These are phyloP conservation scores for Penicillium palitans DNA, from an alignment of 2,329 filamentous ascomycete genomes.

Conservation along the genomic window DNA sequence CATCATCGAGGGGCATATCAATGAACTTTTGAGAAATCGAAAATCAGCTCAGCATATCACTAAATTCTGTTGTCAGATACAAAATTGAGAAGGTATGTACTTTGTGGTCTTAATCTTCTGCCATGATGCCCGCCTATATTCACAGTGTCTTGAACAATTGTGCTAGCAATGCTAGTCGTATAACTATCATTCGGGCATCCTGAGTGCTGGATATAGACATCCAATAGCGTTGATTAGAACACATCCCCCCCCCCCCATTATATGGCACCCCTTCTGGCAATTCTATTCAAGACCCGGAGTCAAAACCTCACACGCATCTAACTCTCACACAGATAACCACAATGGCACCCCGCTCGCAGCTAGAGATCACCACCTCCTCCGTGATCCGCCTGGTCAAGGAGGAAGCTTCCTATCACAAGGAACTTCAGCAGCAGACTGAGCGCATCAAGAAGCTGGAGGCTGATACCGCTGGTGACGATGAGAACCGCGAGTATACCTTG, in stretches of 20 bases:
- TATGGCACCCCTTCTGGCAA: background rate
- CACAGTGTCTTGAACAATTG: background rate
- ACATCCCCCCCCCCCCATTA: background rate
- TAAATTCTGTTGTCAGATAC: background rate
- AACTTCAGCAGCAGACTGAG: slow-evolving; percentile 72
- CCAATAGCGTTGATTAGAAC: background rate
- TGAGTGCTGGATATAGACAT: background rate
- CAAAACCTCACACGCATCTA: background rate
- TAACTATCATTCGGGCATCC: background rate
- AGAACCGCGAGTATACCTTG: slow-evolving; percentile 75
- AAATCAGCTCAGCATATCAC: background rate
- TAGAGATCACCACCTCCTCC: slow-evolving; percentile 77
- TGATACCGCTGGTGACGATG: slow-evolving; percentile 68
- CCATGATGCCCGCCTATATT: background rate
- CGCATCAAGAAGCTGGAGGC: slow-evolving; percentile 68
- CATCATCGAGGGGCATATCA: slow-evolving; percentile 22
- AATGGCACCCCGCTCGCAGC: slow-evolving; percentile 81
- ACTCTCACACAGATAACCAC: slow-evolving; percentile 17
- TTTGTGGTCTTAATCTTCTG: background rate
- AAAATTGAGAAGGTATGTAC: background rate
- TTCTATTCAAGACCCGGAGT: background rate
- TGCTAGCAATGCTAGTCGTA: background rate
- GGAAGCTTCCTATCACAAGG: slow-evolving; percentile 84
- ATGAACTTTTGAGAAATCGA: slow-evolving; percentile 1
- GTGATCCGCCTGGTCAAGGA: slow-evolving; percentile 87